These are phyloP conservation scores for Selaginella moellendorffii DNA, from an alignment of 75 land plant genomes.

Conservation along the genomic window DNA sequence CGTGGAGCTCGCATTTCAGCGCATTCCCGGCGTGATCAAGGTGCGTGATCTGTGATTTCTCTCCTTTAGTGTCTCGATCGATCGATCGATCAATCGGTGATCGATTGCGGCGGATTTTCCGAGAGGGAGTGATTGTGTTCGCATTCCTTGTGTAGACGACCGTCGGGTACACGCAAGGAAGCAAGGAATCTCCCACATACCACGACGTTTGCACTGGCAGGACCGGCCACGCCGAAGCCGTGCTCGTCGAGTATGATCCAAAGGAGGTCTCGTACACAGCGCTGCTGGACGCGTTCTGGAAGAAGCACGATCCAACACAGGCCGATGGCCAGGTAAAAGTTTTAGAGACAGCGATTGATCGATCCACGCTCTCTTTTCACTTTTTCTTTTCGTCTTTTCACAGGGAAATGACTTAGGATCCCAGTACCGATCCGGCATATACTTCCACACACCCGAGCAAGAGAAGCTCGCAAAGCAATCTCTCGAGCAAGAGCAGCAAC, in stretches of 20 bases:
- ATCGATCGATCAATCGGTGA: background rate
- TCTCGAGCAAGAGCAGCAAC: constrained; percentile 12
- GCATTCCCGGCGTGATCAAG: constrained; percentile 22
- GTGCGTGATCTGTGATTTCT: no score
- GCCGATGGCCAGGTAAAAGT: constrained; percentile 15
- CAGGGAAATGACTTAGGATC: constrained; percentile 23
- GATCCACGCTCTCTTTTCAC: background rate
- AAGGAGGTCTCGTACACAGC: constrained; percentile 13
- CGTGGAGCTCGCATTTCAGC: constrained; percentile 25
- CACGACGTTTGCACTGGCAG: constrained; percentile 17
- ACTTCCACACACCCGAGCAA: constrained; percentile 18
- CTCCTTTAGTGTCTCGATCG: background rate
- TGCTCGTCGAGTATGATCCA: constrained; percentile 22
- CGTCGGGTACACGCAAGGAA: constrained; percentile 24
- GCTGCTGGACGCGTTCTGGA: constrained; percentile 23
- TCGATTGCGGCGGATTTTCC: background rate
- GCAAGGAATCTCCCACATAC: constrained; percentile 13
- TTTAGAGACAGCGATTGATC: background rate
- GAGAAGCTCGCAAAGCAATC: constrained; percentile 17
- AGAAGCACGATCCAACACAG: constrained; percentile 26
- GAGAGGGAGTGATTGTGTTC: background rate
- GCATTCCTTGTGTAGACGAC: constrained; percentile 15
- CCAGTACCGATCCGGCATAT: constrained; percentile 24
- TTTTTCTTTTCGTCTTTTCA: background rate
- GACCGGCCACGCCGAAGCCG: constrained; percentile 24